Base-by-base conservation (phyloP, 768 basidiomycete genomes). In the Boletus tylopilopsis region DNA sequence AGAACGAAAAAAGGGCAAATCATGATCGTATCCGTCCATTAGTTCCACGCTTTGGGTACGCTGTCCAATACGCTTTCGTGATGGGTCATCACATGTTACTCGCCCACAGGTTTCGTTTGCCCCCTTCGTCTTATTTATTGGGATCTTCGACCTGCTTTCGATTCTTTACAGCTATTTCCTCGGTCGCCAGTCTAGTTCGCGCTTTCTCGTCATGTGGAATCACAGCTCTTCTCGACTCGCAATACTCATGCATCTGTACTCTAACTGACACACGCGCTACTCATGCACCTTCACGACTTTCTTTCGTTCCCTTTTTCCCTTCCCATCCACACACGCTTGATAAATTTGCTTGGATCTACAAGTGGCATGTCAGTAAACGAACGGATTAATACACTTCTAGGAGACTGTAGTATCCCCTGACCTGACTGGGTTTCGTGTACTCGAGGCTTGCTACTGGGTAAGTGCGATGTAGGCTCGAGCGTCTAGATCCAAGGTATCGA, bases 1-100 rank as follows among this genome's bases (percentile, higher is more conserved):
- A 68, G 84, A 86, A 33, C 80, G 72, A 53, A 72, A 89, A 68
- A 89, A 87, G 64, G 87, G 87, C 71, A 81, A 63, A 83, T 90
- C 50, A 68, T 90, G 59, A 66, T 45, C 5, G 40, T 19, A 25
- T 46, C 16, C 38, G 38, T 19, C 40, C 33, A 13, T 34, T 32
- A 6, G 18, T 22, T 41, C 33, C 33, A 10, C 27, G 6, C 25
- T 45, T 42, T 23, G 30, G 44, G 21, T n/a, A 44, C 24, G 13
- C 32, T 49, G 29, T 35, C 25, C 37, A n/a, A n/a, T 59, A 54
- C 48, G 33, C 47, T 47, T 48, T 53, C 22, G 53, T 36, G 50
- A 53, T 30, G 35, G 39, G 47, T 37, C 18, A 45, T 60, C 37
- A 38, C 42, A 40, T 45, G 38, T 50, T 42, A 42, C 44, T 35